phyloP scores from a whole-genome alignment of 768 basidiomycete species.

The Tubosaeta sp. region DNA sequence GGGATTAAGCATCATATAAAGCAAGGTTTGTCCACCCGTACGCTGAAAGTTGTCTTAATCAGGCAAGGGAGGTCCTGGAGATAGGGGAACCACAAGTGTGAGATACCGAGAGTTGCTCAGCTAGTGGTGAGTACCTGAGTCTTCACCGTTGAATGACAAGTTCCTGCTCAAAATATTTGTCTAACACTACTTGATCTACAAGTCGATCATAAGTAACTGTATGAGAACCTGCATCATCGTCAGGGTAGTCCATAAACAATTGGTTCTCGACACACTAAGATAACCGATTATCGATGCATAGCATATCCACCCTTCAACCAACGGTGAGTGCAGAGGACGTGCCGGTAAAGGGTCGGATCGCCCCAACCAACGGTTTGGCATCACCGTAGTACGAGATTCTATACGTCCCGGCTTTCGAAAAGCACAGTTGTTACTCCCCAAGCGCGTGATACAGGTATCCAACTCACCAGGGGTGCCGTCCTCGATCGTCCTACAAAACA shows the following conservation, averaged over 20 bases:
- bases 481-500: conserved; percentile 54
- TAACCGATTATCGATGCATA: neutral
- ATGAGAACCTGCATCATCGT: neutral
- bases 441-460: neutral
- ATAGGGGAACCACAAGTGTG: neutral
- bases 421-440: neutral
- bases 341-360: conserved; percentile 60
- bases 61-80: neutral
- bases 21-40: neutral
- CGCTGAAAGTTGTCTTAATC: neutral
- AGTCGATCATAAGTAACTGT: neutral
- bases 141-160: too few relatives aligned
- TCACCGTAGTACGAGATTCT: conserved; percentile 71
- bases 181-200: neutral
- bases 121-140: too few relatives aligned
- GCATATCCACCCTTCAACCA: conserved; percentile 4
- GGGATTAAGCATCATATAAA: neutral
- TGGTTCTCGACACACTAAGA: neutral
- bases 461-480: conserved; percentile 38
- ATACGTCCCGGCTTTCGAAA: conserved; percentile 57
- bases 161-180: too few relatives aligned
- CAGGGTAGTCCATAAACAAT: neutral
- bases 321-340: conserved; percentile 61
- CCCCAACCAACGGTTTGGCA: conserved; percentile 63
- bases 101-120: neutral